Percentiles rank a stretch among this genome's conserved stretches.
These are phyloP conservation scores for Capsicum baccatum DNA, from an alignment of 257 asterid genomes.

Conservation along the genomic window DNA sequence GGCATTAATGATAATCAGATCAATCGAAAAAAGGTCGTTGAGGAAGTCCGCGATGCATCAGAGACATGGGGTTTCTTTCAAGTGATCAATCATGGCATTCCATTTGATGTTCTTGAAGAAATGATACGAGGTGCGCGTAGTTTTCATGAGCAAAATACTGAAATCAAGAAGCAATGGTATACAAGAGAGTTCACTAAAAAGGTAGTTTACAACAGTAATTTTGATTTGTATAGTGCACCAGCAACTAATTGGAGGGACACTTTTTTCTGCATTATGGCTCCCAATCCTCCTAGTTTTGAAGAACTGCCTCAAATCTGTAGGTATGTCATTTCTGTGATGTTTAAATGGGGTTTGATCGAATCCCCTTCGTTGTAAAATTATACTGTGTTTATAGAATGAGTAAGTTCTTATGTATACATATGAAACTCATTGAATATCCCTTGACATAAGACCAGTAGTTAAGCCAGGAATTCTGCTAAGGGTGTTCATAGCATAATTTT, in stretches of 20 bases:
- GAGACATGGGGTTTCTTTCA: slow-evolving; percentile 44
- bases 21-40: slow-evolving; percentile 23
- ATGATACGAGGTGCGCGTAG: slow-evolving; percentile 36
- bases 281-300: slow-evolving; percentile 38
- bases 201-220: slow-evolving; percentile 36
- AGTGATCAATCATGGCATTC: slow-evolving; percentile 41
- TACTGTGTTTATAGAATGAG: background rate
- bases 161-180: slow-evolving; percentile 36
- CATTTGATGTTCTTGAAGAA: slow-evolving; percentile 31
- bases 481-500: background rate
- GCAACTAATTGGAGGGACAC: slow-evolving; percentile 45
- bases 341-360: background rate
- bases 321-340: slow-evolving; percentile 12
- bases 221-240: slow-evolving; percentile 40
- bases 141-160: slow-evolving; percentile 38
- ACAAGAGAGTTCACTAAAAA: slow-evolving; percentile 34
- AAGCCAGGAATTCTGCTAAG: background rate
- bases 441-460: background rate
- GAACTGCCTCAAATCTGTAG: slow-evolving; percentile 39
- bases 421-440: background rate
- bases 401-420: background rate
- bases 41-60: slow-evolving; percentile 33
- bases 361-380: background rate
- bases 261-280: slow-evolving; percentile 31
- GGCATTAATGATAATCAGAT: slow-evolving; percentile 27